Conservation (phyloP, 164 flowering plant genomes). For the Pachysandra terminalis region DNA sequence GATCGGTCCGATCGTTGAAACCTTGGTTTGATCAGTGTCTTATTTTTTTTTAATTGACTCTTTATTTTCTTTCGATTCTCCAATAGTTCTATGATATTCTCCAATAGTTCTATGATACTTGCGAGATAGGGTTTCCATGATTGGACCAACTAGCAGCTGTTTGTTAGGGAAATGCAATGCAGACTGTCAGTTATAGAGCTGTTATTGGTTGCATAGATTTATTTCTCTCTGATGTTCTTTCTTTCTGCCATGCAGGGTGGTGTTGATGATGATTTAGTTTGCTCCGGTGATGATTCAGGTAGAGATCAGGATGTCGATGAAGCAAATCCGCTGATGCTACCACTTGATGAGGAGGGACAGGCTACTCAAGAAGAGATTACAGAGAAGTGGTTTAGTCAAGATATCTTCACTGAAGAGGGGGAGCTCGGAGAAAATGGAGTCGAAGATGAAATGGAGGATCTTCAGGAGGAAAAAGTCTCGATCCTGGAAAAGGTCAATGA, state of each 20-base stretch:
- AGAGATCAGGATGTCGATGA: conserved; percentile 47
- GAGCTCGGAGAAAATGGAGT: conserved; percentile 38
- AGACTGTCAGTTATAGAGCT: background rate
- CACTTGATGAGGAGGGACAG: conserved; percentile 46
- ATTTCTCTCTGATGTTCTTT: background rate
- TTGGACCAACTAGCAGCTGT: too few species aligned
- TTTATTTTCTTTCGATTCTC: too few species aligned
- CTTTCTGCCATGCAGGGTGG: conserved; percentile 35
- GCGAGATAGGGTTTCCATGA: too few species aligned
- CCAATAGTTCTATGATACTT: too few species aligned
- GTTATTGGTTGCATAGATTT: background rate
- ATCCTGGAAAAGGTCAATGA: conserved; percentile 23
- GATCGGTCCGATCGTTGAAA: too few species aligned
- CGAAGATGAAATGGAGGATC: conserved; percentile 71
- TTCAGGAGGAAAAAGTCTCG: conserved; percentile 19
- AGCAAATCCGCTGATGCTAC: conserved; percentile 79
- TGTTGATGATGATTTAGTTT: conserved; percentile 35
- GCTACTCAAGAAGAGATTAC: conserved; percentile 67
- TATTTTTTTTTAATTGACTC: background rate
- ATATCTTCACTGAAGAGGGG: conserved; percentile 69
- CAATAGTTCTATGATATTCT: too few species aligned
- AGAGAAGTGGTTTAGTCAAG: conserved; percentile 84
- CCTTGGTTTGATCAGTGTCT: background rate
- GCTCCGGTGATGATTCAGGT: conserved; percentile 69
- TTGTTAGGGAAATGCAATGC: too few species aligned